phyloP scores from a whole-genome alignment of 176 grass and related monocot species.

The Phoenix dactylifera region DNA sequence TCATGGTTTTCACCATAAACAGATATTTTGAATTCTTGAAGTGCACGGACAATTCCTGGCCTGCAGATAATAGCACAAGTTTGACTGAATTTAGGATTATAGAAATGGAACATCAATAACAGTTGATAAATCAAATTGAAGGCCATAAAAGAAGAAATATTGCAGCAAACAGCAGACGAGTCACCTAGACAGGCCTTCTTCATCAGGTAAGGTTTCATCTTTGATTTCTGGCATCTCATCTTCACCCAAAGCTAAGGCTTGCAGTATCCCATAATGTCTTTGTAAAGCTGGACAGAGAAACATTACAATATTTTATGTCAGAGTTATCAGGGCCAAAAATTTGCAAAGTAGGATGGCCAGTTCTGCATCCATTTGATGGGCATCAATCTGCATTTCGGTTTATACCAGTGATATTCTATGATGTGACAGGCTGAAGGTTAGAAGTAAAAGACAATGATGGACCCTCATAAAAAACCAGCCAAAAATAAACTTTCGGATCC shows the following conservation, averaged over 20 bases:
- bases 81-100: no score
- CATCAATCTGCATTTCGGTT: no score
- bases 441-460: no score
- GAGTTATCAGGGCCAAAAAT: no score
- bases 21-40: slow-evolving; percentile 69
- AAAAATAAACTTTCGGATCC: no score
- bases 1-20: slow-evolving; percentile 86
- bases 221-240: slow-evolving; percentile 93
- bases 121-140: slow-evolving; percentile 14
- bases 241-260: slow-evolving; percentile 81
- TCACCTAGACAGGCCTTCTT: slow-evolving; percentile 74
- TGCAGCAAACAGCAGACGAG: no score
- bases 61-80: slow-evolving; percentile 19
- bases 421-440: no score
- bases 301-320: slow-evolving; percentile 1
- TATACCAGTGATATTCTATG: no score
- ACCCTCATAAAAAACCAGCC: no score
- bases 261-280: slow-evolving; percentile 87
- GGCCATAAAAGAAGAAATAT: background rate
- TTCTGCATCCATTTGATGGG: no score
- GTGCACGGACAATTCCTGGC: slow-evolving; percentile 51
- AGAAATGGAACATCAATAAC: slow-evolving; percentile 11
- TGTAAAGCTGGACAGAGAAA: slow-evolving; percentile 58
- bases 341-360: no score
- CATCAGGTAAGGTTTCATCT: slow-evolving; percentile 83